Base-by-base conservation (phyloP, 345 rosid species). In the Linum trigynum region DNA sequence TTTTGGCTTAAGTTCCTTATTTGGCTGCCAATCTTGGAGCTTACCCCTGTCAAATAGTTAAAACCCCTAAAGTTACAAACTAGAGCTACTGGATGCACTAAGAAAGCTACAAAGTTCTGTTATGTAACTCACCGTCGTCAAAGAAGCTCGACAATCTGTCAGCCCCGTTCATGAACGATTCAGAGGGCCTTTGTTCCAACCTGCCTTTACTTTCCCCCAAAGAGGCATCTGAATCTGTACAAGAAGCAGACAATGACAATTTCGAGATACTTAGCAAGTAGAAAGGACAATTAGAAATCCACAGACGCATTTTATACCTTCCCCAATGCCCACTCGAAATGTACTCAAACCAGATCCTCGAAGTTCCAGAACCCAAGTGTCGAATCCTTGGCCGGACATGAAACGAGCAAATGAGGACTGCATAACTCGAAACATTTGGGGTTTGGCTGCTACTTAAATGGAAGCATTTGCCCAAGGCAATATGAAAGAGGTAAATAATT, bases 331-430 rank as follows among this genome's bases (percentile, higher is more conserved):
- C 50, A 57, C 15, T 51, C 23, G 74, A 4, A 65, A 74, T 23
- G 70, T 66, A 75, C 97, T 92, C 79, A 92, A 75, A 5, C 98
- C 98, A 36, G 90, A 82, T 69, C 91, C 96, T 67, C 96, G 79
- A 58, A 92, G 73, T 79, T 92, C 98, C 69, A 92, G 81, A 71
- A 81, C 81, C 98, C 98, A 87, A 1, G 98, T 82, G 67, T 92
- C 98, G 53, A 81, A 92, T 73, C 96, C 97, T 65, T 83, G 86
- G 64, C 73, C 72, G 64, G 84, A 81, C 95, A 92, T 92, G 77
- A 59, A 78, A 35, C 98, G 87, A 35, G 96, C 96, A 50, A 92
- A 87, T 0, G 98, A 89, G 38, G 72, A 76, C 98, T 92, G 81
- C 63, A 69, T 37, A 58, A 38, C 4, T 38, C 65, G 37, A 65